Base-by-base conservation (phyloP, 805 yeast species). In the Spathaspora boniae region DNA sequence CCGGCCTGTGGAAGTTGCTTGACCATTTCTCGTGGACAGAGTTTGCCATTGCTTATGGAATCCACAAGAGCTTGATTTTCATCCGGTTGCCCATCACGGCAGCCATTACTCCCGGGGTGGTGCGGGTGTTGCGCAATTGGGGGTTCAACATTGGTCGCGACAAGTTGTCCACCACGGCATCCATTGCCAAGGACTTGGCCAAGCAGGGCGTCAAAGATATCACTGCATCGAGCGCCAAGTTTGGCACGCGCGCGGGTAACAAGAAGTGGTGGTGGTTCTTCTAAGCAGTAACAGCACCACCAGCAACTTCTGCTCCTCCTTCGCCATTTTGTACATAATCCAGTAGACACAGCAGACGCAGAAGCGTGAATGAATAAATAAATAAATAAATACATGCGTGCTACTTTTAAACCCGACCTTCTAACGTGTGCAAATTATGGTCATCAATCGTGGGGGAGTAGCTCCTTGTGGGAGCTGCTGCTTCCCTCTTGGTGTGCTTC, bases 1-100 rank as follows among this genome's bases (percentile, higher is more conserved):
- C 38, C 7, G 19, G 29, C 15, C 25, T 42, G 19, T 33, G 27
- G n/a, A 37, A 32, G 24, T 18, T 62, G 23, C 42, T 54, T 20
- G 46, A 62, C 17, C 68, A 63, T 47, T 67, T 37, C 55, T 87
- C 53, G 54, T 67, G 86, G 71, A 83, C 97, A 0, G 97, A 91
- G 58, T 78, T 87, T 47, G 80, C 85, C 9, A 74, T 93, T 34
- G 98, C 98, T 0, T 93, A 93, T 56, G 96, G 96, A 2, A 65
- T 93, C 30, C 98, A 93, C 66, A 93, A 93, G 63, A 76, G 89
- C 4, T 70, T 93, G 43, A 74, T 91, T 16, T 76, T 91, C 41
- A 73, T 93, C 27, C 74, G 98, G 43, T 65, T 93, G 4, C 98
- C 98, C 9, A 58, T 87, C 20, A 83, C 97, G 0, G 96, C 96